These are phyloP conservation scores for Pseudozyma sp. DNA, from an alignment of 1,284 basidiomycete species.

Conservation along the genomic window DNA sequence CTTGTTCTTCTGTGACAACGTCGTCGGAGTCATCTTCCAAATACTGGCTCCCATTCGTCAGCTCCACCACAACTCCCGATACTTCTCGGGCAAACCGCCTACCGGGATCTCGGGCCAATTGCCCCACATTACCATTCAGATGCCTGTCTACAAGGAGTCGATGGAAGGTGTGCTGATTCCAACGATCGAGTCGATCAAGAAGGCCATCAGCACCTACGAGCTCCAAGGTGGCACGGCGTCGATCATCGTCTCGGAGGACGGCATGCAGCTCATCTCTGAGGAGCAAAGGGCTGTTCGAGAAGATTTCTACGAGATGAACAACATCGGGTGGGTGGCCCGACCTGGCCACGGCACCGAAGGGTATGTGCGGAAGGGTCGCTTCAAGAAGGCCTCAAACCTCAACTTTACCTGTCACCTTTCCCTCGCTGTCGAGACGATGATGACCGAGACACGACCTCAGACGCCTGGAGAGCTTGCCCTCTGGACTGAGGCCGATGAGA, in stretches of 20 bases:
- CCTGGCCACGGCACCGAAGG: slow-evolving; percentile 78
- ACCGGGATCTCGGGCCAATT: slow-evolving; percentile 77
- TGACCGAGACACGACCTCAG: slow-evolving; percentile 65
- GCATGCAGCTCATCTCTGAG: slow-evolving; percentile 75
- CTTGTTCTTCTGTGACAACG: slow-evolving; percentile 75
- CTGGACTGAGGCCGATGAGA: slow-evolving; percentile 47
- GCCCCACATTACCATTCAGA: slow-evolving; percentile 80
- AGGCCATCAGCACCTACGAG: slow-evolving; percentile 86
- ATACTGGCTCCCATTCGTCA: slow-evolving; percentile 75
- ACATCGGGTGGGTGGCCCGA: slow-evolving; percentile 84
- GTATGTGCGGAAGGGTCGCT: slow-evolving; percentile 82
- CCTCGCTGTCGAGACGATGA: slow-evolving; percentile 79
- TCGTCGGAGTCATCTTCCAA: slow-evolving; percentile 70
- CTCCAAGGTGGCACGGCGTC: slow-evolving; percentile 81
- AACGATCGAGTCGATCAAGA: slow-evolving; percentile 82
- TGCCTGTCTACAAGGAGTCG: slow-evolving; percentile 80
- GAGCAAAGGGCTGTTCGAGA: slow-evolving; percentile 77
- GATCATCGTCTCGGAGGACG: slow-evolving; percentile 83
- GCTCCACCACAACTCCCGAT: slow-evolving; percentile 70
- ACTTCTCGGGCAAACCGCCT: slow-evolving; percentile 69
- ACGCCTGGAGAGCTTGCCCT: slow-evolving; percentile 2
- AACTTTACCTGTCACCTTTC: slow-evolving; percentile 83
- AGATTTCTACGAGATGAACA: slow-evolving; percentile 79
- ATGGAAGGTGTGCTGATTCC: slow-evolving; percentile 73
- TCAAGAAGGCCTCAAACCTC: slow-evolving; percentile 91